These are phyloP conservation scores for Mrakia frigida DNA, from an alignment of 768 basidiomycete species.

Conservation along the genomic window DNA sequence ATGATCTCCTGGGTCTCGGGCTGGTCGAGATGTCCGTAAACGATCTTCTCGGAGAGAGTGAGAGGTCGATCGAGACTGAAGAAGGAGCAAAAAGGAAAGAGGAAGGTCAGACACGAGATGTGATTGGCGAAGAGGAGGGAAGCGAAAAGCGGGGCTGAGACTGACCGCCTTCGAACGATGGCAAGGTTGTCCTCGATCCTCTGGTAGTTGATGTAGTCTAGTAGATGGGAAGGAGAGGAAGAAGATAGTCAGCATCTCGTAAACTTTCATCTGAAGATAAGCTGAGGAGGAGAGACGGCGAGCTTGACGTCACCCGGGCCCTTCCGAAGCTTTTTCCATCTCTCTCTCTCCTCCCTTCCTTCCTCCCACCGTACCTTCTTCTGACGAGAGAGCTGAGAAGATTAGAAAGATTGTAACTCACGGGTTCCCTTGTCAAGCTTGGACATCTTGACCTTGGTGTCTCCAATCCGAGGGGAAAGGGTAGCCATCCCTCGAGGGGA, in stretches of 20 bases:
- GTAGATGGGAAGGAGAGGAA: neutral
- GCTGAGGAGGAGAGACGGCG: neutral
- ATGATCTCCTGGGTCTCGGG: conserved; percentile 83
- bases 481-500: conserved; percentile 59
- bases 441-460: conserved; percentile 85
- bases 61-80: conserved; percentile 77
- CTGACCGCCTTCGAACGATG: conserved; percentile 37
- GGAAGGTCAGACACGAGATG: conserved; percentile 33
- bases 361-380: neutral
- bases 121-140: neutral
- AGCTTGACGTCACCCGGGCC: neutral
- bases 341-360: neutral
- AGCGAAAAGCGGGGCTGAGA: neutral
- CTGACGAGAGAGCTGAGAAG: neutral
- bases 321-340: conserved; percentile 8
- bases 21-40: conserved; percentile 97
- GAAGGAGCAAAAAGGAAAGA: conserved; percentile 19
- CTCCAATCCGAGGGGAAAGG: conserved; percentile 70
- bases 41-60: conserved; percentile 91
- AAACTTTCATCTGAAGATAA: neutral
- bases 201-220: conserved; percentile 81
- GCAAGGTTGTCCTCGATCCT: conserved; percentile 85
- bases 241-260: neutral
- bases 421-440: conserved; percentile 54
- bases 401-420: conserved; percentile 7